Percentiles rank a stretch among this genome's conserved stretches.
Evolutionary conservation across 2,329 filamentous ascomycete genomes (phyloP).

Genomic region (Leptographium procerum): DNA sequence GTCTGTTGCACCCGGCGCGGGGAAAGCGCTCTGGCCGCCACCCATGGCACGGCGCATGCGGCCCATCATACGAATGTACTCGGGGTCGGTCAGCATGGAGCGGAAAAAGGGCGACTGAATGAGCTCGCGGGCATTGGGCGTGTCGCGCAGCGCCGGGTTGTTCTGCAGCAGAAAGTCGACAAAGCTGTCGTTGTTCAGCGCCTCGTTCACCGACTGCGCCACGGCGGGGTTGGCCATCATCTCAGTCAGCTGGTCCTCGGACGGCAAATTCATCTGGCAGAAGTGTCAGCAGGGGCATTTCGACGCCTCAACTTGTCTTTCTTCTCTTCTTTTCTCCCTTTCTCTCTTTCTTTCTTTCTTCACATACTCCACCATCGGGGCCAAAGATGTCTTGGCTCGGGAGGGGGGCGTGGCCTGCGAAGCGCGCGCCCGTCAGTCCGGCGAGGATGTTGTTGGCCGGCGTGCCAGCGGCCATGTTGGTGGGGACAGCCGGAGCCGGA

Average conservation of each 20-base stretch:
- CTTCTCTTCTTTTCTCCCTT: no score
- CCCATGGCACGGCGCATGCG: constrained; percentile 67
- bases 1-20: constrained; percentile 84
- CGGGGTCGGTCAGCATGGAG: constrained; percentile 85
- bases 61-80: constrained; percentile 69
- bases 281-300: not conserved
- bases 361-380: constrained; percentile 80
- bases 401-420: constrained; percentile 82
- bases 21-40: constrained; percentile 53
- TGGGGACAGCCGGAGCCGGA: constrained; percentile 51
- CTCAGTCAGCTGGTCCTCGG: constrained; percentile 68
- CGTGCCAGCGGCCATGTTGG: constrained; percentile 70
- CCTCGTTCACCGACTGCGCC: constrained; percentile 81
- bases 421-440: constrained; percentile 82
- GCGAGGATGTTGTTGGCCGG: constrained; percentile 77
- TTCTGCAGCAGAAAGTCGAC: constrained; percentile 90
- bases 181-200: constrained; percentile 87
- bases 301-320: no score
- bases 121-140: constrained; percentile 70
- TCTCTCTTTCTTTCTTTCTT: no score
- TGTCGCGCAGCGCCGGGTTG: constrained; percentile 69
- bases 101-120: constrained; percentile 82
- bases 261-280: constrained; percentile 88
- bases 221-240: constrained; percentile 86
- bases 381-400: constrained; percentile 85